Percentiles rank a stretch among this genome's conserved stretches.
Evolutionary conservation across 2,329 filamentous ascomycete genomes (phyloP).

Genomic region (Alternaria tenuissima): DNA sequence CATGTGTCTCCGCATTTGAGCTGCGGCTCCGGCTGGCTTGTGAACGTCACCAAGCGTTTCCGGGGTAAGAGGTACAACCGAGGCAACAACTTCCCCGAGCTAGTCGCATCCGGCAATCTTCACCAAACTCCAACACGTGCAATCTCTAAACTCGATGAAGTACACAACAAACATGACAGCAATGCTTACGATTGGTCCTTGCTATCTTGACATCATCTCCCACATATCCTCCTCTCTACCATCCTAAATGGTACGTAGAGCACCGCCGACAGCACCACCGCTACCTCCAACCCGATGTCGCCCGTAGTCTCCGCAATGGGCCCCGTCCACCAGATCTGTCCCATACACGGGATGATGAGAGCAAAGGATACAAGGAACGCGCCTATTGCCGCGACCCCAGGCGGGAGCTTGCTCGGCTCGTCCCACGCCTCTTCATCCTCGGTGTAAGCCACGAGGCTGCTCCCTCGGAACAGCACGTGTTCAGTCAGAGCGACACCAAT

Average conservation of each 20-base stretch:
- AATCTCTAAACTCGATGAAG: slow-evolving; percentile 7
- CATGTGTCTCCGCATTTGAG: slow-evolving; percentile 35
- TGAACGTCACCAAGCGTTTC: slow-evolving; percentile 43
- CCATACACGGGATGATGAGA: slow-evolving; percentile 67
- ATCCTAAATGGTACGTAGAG: slow-evolving; percentile 56
- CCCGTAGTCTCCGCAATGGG: slow-evolving; percentile 68
- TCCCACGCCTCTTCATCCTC: slow-evolving; percentile 54
- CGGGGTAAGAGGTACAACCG: slow-evolving; percentile 37
- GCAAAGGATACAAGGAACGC: slow-evolving; percentile 52
- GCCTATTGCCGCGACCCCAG: slow-evolving; percentile 52
- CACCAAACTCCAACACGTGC: slow-evolving; percentile 19
- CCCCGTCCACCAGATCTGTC: slow-evolving; percentile 68
- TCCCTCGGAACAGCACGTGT: slow-evolving; percentile 50
- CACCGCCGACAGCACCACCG: slow-evolving; percentile 59
- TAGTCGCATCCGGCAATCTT: slow-evolving; percentile 16
- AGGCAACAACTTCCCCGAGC: slow-evolving; percentile 37
- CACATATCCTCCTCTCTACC: slow-evolving; percentile 47
- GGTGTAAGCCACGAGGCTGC: slow-evolving; percentile 42
- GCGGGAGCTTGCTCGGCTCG: slow-evolving; percentile 50
- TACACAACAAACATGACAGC: neutral
- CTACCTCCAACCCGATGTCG: slow-evolving; percentile 72
- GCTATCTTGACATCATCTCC: neutral
- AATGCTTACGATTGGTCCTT: neutral
- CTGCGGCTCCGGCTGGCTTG: slow-evolving; percentile 41
- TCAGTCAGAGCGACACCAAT: slow-evolving; percentile 47